Base-by-base conservation (phyloP, 2,329 filamentous ascomycete genomes). In the Uncinocarpus reesii region DNA sequence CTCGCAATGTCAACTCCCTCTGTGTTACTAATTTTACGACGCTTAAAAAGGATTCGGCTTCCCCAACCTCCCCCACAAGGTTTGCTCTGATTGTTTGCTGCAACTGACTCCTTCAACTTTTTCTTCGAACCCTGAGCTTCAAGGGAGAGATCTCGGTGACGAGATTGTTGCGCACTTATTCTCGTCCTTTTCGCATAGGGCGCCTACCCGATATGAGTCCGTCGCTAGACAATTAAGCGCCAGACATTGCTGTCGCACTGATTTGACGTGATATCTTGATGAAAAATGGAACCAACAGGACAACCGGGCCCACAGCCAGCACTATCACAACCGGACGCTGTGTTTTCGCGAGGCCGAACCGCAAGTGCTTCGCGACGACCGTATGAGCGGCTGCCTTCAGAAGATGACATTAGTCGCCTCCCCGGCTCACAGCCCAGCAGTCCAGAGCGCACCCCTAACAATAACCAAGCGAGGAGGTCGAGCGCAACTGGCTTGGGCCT, bases 371-470 rank as follows among this genome's bases (percentile, higher is more conserved):
- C 45, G 15, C 36, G 36, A 11, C 28, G 10, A 11, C n/a, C 45
- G 28, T 48, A 48, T 42, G 16, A 48, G 16, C 45, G 45, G 18
- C 16, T 48, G 28, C 43, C 43, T n/a, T 46, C 43, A 8, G 2
- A 8, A 1, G 43, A 46, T 0, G 16, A 42, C 23, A 11, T 8
- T 40, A 13, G 36, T 13, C 11, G 8, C 21, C 36, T 7, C 5
- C 29, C 10, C 11, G 31, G 23, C 3, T 16, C 21, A 34, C 23
- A 24, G 13, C 24, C 26, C 8, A 10, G 3, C 26, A 48, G 28
- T n/a, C 37, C 36, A 24, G 36, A 34, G 20, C 26, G 16, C 24
- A 10, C 26, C n/a, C 11, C 18, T 4, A n/a, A n/a, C n/a, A 24
- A 34, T 13, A 34, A 40, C n/a, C 16, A 21, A 18, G 11, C 24